A percentile compares a stretch with the other conserved stretches of the same genome.
phyloP scores from a whole-genome alignment of 2,329 filamentous ascomycete species.

The Colletotrichum liriopes region DNA sequence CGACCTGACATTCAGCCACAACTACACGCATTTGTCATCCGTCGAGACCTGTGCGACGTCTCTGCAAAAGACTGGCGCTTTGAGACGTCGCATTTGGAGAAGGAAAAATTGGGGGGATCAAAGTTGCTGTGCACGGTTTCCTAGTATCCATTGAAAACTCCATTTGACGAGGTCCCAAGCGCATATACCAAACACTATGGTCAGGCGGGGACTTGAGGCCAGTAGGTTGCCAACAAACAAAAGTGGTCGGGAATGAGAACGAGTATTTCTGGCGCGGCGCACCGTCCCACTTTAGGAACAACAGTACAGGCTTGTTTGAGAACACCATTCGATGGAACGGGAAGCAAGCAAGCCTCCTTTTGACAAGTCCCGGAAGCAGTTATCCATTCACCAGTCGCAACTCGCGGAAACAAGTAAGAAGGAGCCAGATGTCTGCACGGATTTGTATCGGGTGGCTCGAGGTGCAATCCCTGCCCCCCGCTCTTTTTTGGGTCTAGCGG shows the following conservation, averaged over 20 bases:
- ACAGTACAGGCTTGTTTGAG: not conserved
- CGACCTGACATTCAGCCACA: not conserved
- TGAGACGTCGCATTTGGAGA: not conserved
- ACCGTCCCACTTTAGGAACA: not conserved
- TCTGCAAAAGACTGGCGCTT: not conserved
- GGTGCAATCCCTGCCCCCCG: conserved; percentile 33
- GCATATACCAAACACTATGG: not conserved
- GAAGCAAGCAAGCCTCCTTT: not conserved
- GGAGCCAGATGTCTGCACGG: conserved; percentile 8
- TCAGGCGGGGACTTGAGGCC: not conserved
- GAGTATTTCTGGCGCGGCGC: not conserved
- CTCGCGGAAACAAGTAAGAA: not conserved
- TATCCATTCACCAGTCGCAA: not conserved
- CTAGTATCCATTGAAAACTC: no score
- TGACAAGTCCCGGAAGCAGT: not conserved
- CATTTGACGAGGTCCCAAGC: not conserved
- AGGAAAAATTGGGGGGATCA: no score
- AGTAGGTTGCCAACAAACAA: not conserved
- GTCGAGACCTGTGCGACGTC: not conserved
- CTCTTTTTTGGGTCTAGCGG: conserved; percentile 34
- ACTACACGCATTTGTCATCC: not conserved
- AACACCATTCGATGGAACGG: not conserved
- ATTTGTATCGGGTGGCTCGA: conserved; percentile 4
- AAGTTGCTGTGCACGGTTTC: not conserved
- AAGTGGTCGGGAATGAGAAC: no score